Evolutionary conservation across 1,284 basidiomycete species (phyloP), one percentile per base, ranked within the genome.

Genomic region (Mycena sp.): DNA sequence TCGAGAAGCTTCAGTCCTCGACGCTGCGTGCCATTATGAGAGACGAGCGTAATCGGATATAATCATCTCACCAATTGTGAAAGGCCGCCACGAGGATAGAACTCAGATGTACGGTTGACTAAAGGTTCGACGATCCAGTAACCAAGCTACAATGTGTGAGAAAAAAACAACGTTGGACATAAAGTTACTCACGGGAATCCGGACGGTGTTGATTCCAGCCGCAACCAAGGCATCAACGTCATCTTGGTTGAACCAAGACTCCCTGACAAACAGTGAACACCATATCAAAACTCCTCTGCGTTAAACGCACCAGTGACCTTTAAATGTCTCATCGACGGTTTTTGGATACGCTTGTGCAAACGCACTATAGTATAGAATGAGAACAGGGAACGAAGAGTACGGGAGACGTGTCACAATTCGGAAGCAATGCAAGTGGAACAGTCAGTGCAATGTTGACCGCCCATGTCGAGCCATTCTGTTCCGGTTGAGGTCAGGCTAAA

Each of bases 41-140:
- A 28, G n/a, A n/a, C n/a, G n/a, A n/a, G n/a, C n/a, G n/a, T 7
- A 43, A 26, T 12, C 63, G 41, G 17, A 6, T 23, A 30, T 9
- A 32, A 57, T 10, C 21, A 23, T 19, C 83, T 51, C 61, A 90
- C 91, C 32, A 93, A 80, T 60, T 88, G 83, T 7, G 72, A 62
- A 40, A 93, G 81, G 26, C 92, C 92, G 19, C 92, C 91, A 35
- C 85, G 82, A 16, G 91, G 87, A 70, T 84, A 93, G 48, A 80
- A 83, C 70, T 93, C 92, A 2, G 76, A 80, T 0, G 73, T 71
- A 4, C 87, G 81, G 70, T 92, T 72, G 0, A 93, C 91, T 7
- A 93, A 78, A 7, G 78, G 80, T 72, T 93, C 92, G 16, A 93
- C 77, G 46, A 93, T 88, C 92, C 92, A 94, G 72, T 89, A 94